phyloP scores from a whole-genome alignment of 1,139 yeast species.

The Yamadazyma conglobata region DNA sequence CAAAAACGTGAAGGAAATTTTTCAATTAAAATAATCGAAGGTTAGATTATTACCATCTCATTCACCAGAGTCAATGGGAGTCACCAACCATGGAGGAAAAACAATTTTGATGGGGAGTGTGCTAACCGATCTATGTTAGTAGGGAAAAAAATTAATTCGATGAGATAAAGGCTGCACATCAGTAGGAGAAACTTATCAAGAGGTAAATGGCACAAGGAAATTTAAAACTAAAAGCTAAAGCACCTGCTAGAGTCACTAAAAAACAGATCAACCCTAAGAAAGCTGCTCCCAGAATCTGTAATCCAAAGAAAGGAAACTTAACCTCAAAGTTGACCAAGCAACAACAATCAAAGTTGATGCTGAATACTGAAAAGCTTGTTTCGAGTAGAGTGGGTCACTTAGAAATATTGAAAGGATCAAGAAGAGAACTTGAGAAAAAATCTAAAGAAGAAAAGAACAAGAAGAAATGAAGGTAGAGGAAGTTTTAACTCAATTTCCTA shows the following conservation, averaged over 20 bases:
- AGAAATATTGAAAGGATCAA: constrained; percentile 87
- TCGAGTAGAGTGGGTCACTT: constrained; percentile 94
- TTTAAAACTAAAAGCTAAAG: constrained; percentile 44
- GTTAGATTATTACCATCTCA: no score
- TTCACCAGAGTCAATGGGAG: constrained; percentile 9
- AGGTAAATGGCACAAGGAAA: constrained; percentile 56
- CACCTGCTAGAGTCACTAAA: constrained; percentile 50
- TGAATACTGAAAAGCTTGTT: constrained; percentile 77
- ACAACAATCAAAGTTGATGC: constrained; percentile 64
- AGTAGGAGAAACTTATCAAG: not conserved
- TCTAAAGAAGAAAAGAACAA: constrained; percentile 31
- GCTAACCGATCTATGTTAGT: constrained; percentile 1
- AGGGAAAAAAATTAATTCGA: constrained; percentile 2
- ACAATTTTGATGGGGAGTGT: constrained; percentile 1
- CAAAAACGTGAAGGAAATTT: no score
- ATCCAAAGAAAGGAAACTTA: constrained; percentile 60
- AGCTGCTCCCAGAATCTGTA: constrained; percentile 70
- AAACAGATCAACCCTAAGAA: constrained; percentile 55
- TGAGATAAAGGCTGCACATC: constrained; percentile 2
- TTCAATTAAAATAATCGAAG: no score
- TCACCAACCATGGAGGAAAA: no score
- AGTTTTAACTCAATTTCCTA: constrained; percentile 15
- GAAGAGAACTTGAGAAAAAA: constrained; percentile 70
- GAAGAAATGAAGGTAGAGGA: constrained; percentile 12
- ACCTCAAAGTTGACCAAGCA: constrained; percentile 53